Conservation (phyloP, 139 green algal species). For the Zygnema cylindricum region DNA sequence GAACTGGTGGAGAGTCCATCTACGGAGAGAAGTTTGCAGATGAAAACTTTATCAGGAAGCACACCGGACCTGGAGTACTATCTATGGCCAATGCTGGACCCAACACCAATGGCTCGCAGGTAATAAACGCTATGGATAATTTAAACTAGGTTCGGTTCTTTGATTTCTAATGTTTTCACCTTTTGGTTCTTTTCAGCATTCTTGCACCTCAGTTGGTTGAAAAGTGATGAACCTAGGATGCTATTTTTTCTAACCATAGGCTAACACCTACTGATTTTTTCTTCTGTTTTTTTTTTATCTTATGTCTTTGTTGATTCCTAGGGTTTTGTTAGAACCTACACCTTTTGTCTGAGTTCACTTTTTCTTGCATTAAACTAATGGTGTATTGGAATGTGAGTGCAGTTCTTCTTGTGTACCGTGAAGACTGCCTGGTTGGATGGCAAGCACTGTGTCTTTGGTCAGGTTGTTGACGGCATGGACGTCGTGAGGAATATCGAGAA, state of each 20-base stretch:
- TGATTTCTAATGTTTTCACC: no score
- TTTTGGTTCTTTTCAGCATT: no score
- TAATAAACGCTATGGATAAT: no score
- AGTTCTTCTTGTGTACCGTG: constrained; percentile 71
- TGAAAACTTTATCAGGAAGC: constrained; percentile 87
- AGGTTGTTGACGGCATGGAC: constrained; percentile 94
- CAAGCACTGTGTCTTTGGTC: constrained; percentile 93
- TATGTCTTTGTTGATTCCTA: no score
- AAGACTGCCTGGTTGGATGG: constrained; percentile 69
- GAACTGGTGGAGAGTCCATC: constrained; percentile 69
- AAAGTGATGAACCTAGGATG: no score
- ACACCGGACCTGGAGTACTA: constrained; percentile 69
- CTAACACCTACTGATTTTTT: neutral
- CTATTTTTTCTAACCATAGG: neutral
- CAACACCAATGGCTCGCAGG: constrained; percentile 80
- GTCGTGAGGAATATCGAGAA: constrained; percentile 91
- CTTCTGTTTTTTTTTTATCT: no score
- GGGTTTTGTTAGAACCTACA: no score
- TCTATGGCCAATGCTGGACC: constrained; percentile 73
- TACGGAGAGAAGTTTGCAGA: constrained; percentile 68
- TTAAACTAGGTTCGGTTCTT: no score
- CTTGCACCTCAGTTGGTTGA: no score
- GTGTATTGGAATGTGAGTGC: no score
- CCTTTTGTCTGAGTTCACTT: no score
- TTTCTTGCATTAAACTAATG: no score